Conservation (phyloP, 306 rosid genomes). For the Prinsepia uniflora region DNA sequence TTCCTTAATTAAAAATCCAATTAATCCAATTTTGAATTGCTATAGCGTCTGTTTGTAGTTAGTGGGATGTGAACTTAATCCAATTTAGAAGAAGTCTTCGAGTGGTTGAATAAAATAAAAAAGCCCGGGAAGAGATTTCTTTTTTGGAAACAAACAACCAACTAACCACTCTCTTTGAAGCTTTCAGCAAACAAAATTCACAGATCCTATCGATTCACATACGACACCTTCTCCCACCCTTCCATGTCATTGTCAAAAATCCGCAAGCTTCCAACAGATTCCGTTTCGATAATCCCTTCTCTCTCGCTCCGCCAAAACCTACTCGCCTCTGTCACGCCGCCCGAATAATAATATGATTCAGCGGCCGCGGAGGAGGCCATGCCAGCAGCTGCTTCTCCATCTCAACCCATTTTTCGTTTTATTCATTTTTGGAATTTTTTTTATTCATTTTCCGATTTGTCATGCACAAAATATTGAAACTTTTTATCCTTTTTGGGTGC, state of each 20-base stretch:
- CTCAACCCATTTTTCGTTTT: conserved; percentile 14
- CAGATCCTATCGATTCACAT: too few species aligned
- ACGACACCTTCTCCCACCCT: conserved; percentile 4
- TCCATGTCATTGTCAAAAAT: conserved; percentile 27
- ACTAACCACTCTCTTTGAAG: conserved; percentile 48
- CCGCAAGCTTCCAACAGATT: conserved; percentile 21
- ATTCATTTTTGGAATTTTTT: conserved; percentile 1
- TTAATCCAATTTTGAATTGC: neutral
- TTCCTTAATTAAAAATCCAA: neutral
- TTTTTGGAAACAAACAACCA: neutral
- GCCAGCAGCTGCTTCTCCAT: conserved; percentile 25
- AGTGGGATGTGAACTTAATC: conserved; percentile 1
- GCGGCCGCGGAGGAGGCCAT: conserved; percentile 20
- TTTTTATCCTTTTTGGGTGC: conserved; percentile 37
- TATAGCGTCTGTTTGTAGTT: neutral
- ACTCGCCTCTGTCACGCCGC: too few species aligned
- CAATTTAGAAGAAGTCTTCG: conserved; percentile 2
- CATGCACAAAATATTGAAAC: conserved; percentile 65
- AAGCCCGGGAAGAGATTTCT: conserved; percentile 17
- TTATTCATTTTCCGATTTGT: conserved; percentile 15
- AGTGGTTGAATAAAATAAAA: conserved; percentile 21
- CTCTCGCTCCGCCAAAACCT: neutral
- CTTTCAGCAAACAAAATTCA: conserved; percentile 42
- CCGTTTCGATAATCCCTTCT: neutral
- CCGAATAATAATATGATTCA: too few species aligned